Percentiles rank a stretch among this genome's conserved stretches.
Evolutionary conservation across 768 basidiomycete genomes (phyloP).

Genomic region (Agaricus sinodeliciosus): DNA sequence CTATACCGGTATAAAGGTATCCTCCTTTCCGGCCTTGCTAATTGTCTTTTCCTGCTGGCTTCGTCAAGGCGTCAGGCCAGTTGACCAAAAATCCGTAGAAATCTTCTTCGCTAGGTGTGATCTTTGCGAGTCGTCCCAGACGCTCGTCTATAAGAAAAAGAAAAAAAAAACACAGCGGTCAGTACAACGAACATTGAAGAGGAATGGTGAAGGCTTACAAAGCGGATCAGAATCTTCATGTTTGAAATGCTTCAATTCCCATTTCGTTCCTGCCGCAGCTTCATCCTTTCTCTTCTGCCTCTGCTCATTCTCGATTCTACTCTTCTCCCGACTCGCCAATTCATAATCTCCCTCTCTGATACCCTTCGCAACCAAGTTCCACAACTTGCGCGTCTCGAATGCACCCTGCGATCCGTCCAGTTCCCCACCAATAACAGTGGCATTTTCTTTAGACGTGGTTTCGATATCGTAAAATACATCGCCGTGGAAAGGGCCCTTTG

Average conservation of each 20-base stretch:
- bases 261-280: slow-evolving; percentile 56
- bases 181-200: neutral
- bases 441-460: slow-evolving; percentile 69
- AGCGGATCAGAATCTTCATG: slow-evolving; percentile 63
- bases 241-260: slow-evolving; percentile 75
- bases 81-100: slow-evolving; percentile 65
- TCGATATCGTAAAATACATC: slow-evolving; percentile 75
- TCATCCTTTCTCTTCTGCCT: slow-evolving; percentile 86
- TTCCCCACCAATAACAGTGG: slow-evolving; percentile 44
- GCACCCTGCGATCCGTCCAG: slow-evolving; percentile 57
- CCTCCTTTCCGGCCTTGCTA: neutral
- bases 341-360: slow-evolving; percentile 92
- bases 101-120: slow-evolving; percentile 68
- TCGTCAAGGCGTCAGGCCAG: slow-evolving; percentile 28
- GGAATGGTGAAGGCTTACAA: slow-evolving; percentile 41
- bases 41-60: neutral
- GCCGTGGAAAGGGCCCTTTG: slow-evolving; percentile 25
- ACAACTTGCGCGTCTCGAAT: slow-evolving; percentile 83
- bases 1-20: neutral
- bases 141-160: slow-evolving; percentile 45
- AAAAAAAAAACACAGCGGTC: neutral
- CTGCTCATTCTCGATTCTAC: slow-evolving; percentile 93
- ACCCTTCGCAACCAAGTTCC: slow-evolving; percentile 83
- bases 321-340: slow-evolving; percentile 82
- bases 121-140: slow-evolving; percentile 56